phyloP scores from a whole-genome alignment of 495 filamentous ascomycete genomes.

The Penicillium paxilli region DNA sequence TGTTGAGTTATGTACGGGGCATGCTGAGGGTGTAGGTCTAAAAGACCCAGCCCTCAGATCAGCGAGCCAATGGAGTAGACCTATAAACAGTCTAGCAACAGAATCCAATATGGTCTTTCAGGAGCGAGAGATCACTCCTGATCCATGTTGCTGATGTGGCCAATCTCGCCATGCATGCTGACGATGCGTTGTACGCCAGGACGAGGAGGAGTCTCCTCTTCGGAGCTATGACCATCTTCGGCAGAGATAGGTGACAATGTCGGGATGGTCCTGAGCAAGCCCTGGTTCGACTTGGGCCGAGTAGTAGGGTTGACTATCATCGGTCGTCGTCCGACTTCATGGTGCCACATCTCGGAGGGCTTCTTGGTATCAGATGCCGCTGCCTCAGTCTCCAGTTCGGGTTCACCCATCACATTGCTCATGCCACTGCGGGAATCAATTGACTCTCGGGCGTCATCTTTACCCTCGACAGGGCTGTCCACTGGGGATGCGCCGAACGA shows the following conservation, averaged over 20 bases:
- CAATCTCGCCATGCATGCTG: constrained; percentile 61
- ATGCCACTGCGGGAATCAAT: constrained; percentile 29
- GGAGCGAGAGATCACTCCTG: constrained; percentile 4
- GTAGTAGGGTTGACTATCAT: constrained; percentile 44
- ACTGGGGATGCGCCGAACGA: constrained; percentile 31
- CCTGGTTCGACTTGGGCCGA: constrained; percentile 67
- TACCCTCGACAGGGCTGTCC: constrained; percentile 24
- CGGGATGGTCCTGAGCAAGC: constrained; percentile 61
- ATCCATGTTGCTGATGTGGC: constrained; percentile 59
- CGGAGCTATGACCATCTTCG: constrained; percentile 42
- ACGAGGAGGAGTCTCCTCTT: constrained; percentile 30
- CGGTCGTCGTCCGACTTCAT: constrained; percentile 53
- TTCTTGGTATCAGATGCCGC: constrained; percentile 21
- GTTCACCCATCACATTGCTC: constrained; percentile 41
- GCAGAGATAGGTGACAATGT: constrained; percentile 44
- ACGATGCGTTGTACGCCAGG: constrained; percentile 58
- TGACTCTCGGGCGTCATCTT: constrained; percentile 26
- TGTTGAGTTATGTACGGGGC: constrained; percentile 26
- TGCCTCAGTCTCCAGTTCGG: constrained; percentile 26
- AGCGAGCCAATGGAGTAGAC: neutral
- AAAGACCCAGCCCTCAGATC: neutral
- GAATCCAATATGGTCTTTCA: neutral
- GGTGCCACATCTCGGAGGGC: constrained; percentile 48
- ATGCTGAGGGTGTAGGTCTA: constrained; percentile 10
- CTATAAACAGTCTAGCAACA: neutral